Base-by-base conservation (phyloP, 306 rosid genomes). In the Castanospermum australe region DNA sequence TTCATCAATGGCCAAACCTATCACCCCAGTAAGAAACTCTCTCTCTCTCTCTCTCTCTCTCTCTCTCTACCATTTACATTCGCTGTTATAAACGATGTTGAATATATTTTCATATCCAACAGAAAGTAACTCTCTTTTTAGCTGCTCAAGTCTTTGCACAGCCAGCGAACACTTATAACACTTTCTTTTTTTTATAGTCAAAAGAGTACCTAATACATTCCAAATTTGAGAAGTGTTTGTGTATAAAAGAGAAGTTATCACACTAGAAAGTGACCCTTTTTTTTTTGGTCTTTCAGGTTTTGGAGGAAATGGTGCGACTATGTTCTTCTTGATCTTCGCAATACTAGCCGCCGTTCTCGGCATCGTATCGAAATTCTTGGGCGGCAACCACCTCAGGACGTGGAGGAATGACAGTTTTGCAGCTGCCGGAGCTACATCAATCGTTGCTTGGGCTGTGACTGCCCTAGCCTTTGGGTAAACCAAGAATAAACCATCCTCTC, bases 341-440 rank as follows among this genome's bases (percentile, higher is more conserved):
- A 50, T 93, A 24, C 56, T 91, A 68, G 93, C 96, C 28, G 84
- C 87, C 0, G 96, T 93, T 33, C 25, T 93, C 2, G 99, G 98
- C 30, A 60, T 86, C 18, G 94, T 83, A 17, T 95, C 98, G 0
- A 95, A 95, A 82, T 67, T 91, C 8, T 32, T 86, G 0, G 99
- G 99, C 15, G 91, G 86, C 8, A 88, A 86, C 73, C 98, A 95
- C 75, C 39, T 93, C 39, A 88, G 98, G 21, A 81, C 86, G 5
- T 95, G 98, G 99, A 89, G 98, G 82, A 91, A 81, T 77, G 99
- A 95, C 64, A 95, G 98, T 54, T 86, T 95, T 18, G 96, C 96
- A 10, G 83, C 90, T 0, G 99, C 99, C 0, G 96, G 88, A 51
- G 66, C 94, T 2, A 50, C 97, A 1, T 67, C 98, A 9, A 8